Evolutionary conservation across 2,329 filamentous ascomycete genomes (phyloP).

Genomic region (Fusarium xyrophilum): DNA sequence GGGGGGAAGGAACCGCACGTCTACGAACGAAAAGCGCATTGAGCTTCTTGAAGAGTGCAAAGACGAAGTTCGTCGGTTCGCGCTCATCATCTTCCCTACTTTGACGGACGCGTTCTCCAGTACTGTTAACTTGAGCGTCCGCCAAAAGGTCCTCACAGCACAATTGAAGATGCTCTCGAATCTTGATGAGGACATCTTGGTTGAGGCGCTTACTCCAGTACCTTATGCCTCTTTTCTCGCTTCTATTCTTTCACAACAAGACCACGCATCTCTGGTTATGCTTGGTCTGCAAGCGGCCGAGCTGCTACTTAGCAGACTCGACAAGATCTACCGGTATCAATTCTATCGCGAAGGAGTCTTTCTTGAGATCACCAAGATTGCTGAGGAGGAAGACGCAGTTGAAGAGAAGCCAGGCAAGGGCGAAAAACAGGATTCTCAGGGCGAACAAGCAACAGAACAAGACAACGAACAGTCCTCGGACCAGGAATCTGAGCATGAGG

Average conservation of each 20-base stretch:
- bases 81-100: constrained; percentile 90
- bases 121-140: constrained; percentile 92
- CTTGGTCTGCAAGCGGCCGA: constrained; percentile 89
- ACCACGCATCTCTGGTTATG: constrained; percentile 86
- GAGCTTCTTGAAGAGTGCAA: constrained; percentile 84
- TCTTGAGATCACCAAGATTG: constrained; percentile 84
- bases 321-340: constrained; percentile 90
- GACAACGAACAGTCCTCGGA: constrained; percentile 43
- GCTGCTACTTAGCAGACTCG: constrained; percentile 81
- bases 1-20: constrained; percentile 46
- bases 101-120: constrained; percentile 97
- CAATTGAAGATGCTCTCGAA: constrained; percentile 98
- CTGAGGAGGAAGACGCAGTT: constrained; percentile 54
- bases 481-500: constrained; percentile 41
- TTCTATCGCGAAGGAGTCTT: constrained; percentile 98
- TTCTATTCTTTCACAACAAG: constrained; percentile 93
- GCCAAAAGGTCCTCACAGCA: constrained; percentile 93
- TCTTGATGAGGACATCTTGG: constrained; percentile 81
- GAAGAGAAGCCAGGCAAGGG: constrained; percentile 26
- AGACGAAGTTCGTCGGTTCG: constrained; percentile 86
- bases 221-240: constrained; percentile 96
- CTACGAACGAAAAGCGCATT: constrained; percentile 80
- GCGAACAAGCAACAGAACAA: constrained; percentile 43
- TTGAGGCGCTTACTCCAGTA: constrained; percentile 84
- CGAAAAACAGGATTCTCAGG: constrained; percentile 28